Percentiles rank a stretch among this genome's conserved stretches.
These are phyloP conservation scores for Curvularia sp. DNA, from an alignment of 2,329 filamentous ascomycete genomes.

Conservation along the genomic window DNA sequence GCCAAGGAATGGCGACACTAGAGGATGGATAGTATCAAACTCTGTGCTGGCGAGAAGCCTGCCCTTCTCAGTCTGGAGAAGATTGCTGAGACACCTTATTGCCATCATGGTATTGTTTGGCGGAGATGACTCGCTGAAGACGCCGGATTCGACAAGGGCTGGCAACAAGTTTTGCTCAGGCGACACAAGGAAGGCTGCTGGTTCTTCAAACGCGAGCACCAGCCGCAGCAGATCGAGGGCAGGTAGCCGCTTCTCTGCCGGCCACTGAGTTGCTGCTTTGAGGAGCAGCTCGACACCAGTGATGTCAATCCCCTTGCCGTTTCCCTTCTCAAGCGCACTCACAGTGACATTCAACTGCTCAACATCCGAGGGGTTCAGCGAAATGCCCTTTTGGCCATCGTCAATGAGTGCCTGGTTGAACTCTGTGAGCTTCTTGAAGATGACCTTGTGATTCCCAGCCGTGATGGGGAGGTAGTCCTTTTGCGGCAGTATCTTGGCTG, in stretches of 20 bases:
- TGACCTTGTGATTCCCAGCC: conserved; percentile 72
- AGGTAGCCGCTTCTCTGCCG: conserved; percentile 78
- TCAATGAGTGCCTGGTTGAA: conserved; percentile 77
- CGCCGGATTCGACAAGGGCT: conserved; percentile 64
- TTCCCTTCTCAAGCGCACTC: conserved; percentile 66
- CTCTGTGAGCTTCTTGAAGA: conserved; percentile 77
- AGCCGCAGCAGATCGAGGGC: conserved; percentile 89
- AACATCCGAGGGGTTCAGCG: conserved; percentile 76
- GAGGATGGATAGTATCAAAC: conserved; percentile 67
- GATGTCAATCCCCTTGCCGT: conserved; percentile 51
- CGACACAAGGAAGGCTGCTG: conserved; percentile 67
- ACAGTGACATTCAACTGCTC: conserved; percentile 67
- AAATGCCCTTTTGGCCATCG: conserved; percentile 74
- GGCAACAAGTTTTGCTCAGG: conserved; percentile 66
- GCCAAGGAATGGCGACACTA: conserved; percentile 67
- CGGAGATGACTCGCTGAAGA: conserved; percentile 65
- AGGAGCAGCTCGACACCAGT: conserved; percentile 69
- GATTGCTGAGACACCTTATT: conserved; percentile 79
- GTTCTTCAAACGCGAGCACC: conserved; percentile 70
- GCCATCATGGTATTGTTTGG: conserved; percentile 90
- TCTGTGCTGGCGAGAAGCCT: conserved; percentile 63
- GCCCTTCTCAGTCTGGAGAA: conserved; percentile 79
- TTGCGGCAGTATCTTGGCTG: conserved; percentile 74
- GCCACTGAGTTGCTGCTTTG: conserved; percentile 80
- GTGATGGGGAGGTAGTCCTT: conserved; percentile 79